phyloP scores from a whole-genome alignment of 495 filamentous ascomycete genomes.

The Talaromyces wortmannii region DNA sequence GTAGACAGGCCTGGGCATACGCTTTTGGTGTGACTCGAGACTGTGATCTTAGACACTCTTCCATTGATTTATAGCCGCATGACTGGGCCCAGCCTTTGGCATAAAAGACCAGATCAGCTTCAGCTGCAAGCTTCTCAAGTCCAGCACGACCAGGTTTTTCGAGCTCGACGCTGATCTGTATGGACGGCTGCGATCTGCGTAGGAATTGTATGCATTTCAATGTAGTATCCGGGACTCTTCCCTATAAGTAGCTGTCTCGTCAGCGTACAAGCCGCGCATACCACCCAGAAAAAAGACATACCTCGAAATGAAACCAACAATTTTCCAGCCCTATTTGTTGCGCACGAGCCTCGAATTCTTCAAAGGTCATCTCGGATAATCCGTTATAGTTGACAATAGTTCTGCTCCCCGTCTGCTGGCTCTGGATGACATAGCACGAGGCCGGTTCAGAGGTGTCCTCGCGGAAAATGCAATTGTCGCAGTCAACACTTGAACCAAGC shows the following conservation, averaged over 20 bases:
- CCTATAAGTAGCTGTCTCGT: constrained; percentile 30
- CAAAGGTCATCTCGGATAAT: constrained; percentile 55
- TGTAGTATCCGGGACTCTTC: constrained; percentile 57
- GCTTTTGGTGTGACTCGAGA: constrained; percentile 29
- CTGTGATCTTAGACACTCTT: constrained; percentile 44
- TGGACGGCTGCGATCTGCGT: constrained; percentile 34
- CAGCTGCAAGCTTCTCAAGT: constrained; percentile 51
- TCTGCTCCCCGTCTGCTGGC: constrained; percentile 47
- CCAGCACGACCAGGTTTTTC: constrained; percentile 61
- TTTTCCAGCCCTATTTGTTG: neutral
- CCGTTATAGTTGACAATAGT: constrained; percentile 67
- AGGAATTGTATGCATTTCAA: constrained; percentile 55
- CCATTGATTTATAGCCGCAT: constrained; percentile 38
- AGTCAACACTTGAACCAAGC: constrained; percentile 36
- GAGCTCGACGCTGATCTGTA: constrained; percentile 58
- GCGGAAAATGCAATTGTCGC: constrained; percentile 53
- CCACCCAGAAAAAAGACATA: constrained; percentile 18
- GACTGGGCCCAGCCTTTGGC: constrained; percentile 60
- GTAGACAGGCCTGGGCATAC: constrained; percentile 23
- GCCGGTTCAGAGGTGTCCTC: constrained; percentile 48
- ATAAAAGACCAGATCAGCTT: constrained; percentile 65
- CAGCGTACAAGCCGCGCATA: neutral
- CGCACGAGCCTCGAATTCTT: constrained; percentile 37
- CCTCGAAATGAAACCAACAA: constrained; percentile 72
- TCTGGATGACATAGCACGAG: constrained; percentile 67